Evolutionary conservation across 2,329 filamentous ascomycete species (phyloP).

Genomic region (Exophiala sideris): DNA sequence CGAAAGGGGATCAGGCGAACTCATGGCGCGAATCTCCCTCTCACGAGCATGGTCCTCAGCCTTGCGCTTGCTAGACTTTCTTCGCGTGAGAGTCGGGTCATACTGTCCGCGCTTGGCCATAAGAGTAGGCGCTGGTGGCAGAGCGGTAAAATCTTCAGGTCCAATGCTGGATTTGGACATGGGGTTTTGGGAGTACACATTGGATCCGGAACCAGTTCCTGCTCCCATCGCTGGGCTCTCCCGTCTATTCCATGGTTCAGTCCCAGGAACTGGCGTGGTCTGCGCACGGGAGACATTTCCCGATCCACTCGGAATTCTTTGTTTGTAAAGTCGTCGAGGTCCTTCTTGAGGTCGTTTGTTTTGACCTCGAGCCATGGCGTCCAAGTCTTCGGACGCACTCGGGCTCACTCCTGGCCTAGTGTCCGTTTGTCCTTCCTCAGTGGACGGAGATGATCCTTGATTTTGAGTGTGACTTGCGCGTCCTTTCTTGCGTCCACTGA

Average conservation of each 20-base stretch:
- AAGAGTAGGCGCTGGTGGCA: conserved; percentile 48
- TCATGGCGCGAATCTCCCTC: conserved; percentile 85
- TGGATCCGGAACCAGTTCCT: conserved; percentile 1
- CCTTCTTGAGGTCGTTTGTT: conserved; percentile 13
- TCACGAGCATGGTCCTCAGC: conserved; percentile 74
- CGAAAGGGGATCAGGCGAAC: conserved; percentile 60
- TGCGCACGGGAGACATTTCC: conserved; percentile 10
- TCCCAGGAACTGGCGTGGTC: conserved; percentile 7
- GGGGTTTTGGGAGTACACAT: conserved; percentile 31
- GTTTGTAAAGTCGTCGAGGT: conserved; percentile 22
- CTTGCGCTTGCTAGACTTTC: conserved; percentile 73
- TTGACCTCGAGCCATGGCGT: conserved; percentile 14
- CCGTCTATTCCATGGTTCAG: conserved; percentile 7
- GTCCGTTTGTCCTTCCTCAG: conserved; percentile 15
- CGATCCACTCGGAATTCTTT: conserved; percentile 16
- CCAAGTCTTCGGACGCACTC: conserved; percentile 11
- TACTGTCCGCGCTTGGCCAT: conserved; percentile 59
- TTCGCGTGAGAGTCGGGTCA: conserved; percentile 57
- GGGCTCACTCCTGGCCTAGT: background rate
- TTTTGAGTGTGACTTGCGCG: conserved; percentile 16
- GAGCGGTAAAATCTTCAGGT: conserved; percentile 39
- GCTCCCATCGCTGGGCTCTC: conserved; percentile 5
- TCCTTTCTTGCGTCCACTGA: conserved; percentile 27
- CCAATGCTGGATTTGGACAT: conserved; percentile 37
- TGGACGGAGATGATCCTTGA: conserved; percentile 12